Conservation (phyloP, 1,284 basidiomycete species). For the Moesziomyces sp. region DNA sequence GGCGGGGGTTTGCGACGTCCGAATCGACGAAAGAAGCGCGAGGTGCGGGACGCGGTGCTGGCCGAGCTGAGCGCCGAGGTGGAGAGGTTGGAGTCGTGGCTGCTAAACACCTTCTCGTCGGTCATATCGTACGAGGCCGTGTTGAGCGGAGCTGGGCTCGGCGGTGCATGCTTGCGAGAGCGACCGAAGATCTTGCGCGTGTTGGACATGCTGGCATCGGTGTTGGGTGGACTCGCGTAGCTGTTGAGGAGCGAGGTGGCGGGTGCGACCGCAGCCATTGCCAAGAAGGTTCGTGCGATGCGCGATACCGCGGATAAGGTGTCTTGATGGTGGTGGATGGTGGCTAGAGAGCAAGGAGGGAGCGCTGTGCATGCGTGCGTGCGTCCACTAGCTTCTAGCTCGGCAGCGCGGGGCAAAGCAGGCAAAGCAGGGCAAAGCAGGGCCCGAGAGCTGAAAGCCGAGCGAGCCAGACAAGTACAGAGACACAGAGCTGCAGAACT, state of each 20-base stretch:
- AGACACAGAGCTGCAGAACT: too few relatives aligned
- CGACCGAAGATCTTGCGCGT: conserved; percentile 36
- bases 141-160: background rate
- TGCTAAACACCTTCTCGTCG: conserved; percentile 17
- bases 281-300: background rate
- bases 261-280: conserved; percentile 28
- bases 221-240: background rate
- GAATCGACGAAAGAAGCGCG: conserved; percentile 34
- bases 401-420: too few relatives aligned
- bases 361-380: background rate
- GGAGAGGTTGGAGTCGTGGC: conserved; percentile 21
- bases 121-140: background rate
- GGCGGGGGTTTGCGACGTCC: conserved; percentile 22
- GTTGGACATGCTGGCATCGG: conserved; percentile 8
- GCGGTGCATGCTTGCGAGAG: conserved; percentile 17
- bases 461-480: background rate
- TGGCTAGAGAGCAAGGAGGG: background rate
- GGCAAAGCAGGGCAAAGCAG: too few relatives aligned
- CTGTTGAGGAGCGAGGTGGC: background rate
- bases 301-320: too few relatives aligned
- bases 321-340: background rate
- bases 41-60: conserved; percentile 24
- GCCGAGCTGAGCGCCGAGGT: conserved; percentile 24
- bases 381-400: too few relatives aligned
- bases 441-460: background rate